Evolutionary conservation across 2,329 filamentous ascomycete species (phyloP).

Genomic region (Acarospora socialis): DNA sequence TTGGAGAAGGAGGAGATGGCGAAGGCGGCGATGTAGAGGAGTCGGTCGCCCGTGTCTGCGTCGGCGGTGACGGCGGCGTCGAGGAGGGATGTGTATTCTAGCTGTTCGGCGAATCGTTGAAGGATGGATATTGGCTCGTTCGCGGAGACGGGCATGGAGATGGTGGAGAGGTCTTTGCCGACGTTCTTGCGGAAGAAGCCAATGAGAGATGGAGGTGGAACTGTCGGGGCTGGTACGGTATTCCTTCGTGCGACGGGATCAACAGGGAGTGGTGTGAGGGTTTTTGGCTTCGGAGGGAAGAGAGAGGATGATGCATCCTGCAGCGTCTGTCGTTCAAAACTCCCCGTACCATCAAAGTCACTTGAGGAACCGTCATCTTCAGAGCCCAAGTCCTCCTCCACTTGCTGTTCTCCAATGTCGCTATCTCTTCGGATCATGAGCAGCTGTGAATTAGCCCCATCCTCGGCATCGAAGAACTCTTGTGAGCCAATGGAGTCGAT

Average conservation of each 20-base stretch:
- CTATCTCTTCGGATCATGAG: conserved; percentile 61
- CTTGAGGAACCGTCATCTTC: conserved; percentile 48
- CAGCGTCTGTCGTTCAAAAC: conserved; percentile 22
- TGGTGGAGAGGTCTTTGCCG: conserved; percentile 90
- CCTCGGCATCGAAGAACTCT: conserved; percentile 90
- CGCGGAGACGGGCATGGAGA: conserved; percentile 92
- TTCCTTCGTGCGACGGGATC: conserved; percentile 50
- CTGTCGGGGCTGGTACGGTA: conserved; percentile 58
- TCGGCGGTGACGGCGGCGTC: conserved; percentile 50
- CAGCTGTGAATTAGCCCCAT: conserved; percentile 51
- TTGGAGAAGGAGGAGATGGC: conserved; percentile 77
- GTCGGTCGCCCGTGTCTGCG: conserved; percentile 51
- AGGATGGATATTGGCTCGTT: conserved; percentile 85
- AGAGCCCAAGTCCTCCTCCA: conserved; percentile 33
- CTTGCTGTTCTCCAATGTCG: conserved; percentile 49
- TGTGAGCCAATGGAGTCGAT: conserved; percentile 70
- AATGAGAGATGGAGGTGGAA: conserved; percentile 78
- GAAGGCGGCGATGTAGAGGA: conserved; percentile 79
- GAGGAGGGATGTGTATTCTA: conserved; percentile 80
- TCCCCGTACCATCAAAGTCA: conserved; percentile 36
- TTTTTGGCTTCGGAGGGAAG: conserved; percentile 64
- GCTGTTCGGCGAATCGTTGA: conserved; percentile 75
- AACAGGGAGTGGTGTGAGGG: conserved; percentile 63
- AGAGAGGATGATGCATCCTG: conserved; percentile 33
- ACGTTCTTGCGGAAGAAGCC: conserved; percentile 94